Conservation (phyloP, 306 rosid genomes). For the Adenanthera pavonina region DNA sequence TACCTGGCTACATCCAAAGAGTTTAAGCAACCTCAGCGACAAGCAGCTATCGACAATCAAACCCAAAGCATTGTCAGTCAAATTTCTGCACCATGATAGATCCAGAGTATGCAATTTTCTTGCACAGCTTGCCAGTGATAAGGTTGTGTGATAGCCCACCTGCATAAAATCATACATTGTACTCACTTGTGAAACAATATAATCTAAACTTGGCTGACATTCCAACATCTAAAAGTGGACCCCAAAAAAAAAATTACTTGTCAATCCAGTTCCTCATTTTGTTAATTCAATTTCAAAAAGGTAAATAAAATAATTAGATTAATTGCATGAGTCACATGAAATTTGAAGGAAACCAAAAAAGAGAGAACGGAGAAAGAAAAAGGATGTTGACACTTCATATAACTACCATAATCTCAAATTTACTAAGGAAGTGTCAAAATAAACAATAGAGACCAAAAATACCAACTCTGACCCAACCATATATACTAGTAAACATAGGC, state of each 20-base stretch:
- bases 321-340: neutral
- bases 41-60: constrained; percentile 77
- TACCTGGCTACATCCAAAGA: constrained; percentile 94
- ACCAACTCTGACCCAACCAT: neutral
- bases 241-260: neutral
- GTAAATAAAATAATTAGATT: neutral
- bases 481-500: neutral
- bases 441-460: neutral
- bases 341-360: neutral
- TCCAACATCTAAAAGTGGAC: neutral
- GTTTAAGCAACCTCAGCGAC: constrained; percentile 65
- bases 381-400: neutral
- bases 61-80: constrained; percentile 72
- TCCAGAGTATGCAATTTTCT: constrained; percentile 70
- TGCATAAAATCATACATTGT: constrained; percentile 43
- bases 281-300: neutral
- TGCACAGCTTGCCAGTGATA: constrained; percentile 62
- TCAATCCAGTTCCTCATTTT: neutral
- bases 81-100: constrained; percentile 82
- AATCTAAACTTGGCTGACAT: neutral
- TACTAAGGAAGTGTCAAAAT: neutral
- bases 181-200: constrained; percentile 32
- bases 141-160: constrained; percentile 68
- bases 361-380: neutral
- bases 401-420: neutral